A percentile compares a stretch with the other conserved stretches of the same genome.
These are phyloP conservation scores for Aspergillus pseudoviridinutans DNA, from an alignment of 2,329 filamentous ascomycete species.

Conservation along the genomic window DNA sequence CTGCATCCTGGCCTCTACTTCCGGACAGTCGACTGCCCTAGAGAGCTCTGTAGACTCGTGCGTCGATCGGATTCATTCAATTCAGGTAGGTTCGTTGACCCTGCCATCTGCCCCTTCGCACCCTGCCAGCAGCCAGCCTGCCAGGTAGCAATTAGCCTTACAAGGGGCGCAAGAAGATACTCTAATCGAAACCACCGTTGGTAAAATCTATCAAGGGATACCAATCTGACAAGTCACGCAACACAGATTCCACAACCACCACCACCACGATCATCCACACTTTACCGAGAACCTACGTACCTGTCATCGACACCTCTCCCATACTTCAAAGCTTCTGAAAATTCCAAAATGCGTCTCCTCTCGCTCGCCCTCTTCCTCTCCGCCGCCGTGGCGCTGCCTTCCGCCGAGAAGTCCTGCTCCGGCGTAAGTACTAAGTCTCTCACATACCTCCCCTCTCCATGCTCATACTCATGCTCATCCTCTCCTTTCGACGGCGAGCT, in stretches of 20 bases:
- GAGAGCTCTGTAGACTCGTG: not conserved
- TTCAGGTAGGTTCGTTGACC: not conserved
- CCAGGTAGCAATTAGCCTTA: not conserved
- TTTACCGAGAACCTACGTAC: not conserved
- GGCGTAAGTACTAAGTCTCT: constrained; percentile 3
- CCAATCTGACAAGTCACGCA: not conserved
- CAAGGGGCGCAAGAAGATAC: not conserved
- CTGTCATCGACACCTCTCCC: too few species aligned
- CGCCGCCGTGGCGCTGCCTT: constrained; percentile 3
- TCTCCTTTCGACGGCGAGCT: too few species aligned
- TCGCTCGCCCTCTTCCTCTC: constrained; percentile 6
- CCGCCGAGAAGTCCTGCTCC: constrained; percentile 3
- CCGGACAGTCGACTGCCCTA: not conserved
- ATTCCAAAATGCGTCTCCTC: constrained; percentile 11
- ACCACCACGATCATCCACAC: not conserved
- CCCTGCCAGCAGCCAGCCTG: too few species aligned
- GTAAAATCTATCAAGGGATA: not conserved
- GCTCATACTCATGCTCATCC: too few species aligned
- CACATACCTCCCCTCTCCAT: too few species aligned
- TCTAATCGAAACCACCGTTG: not conserved
- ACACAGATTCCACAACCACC: not conserved
- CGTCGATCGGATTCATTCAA: not conserved
- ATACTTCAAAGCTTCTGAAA: not conserved
- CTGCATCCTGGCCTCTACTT: not conserved
- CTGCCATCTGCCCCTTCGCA: too few species aligned